Evolutionary conservation across 768 basidiomycete species (phyloP).

Genomic region (Chalciporus piperatus): DNA sequence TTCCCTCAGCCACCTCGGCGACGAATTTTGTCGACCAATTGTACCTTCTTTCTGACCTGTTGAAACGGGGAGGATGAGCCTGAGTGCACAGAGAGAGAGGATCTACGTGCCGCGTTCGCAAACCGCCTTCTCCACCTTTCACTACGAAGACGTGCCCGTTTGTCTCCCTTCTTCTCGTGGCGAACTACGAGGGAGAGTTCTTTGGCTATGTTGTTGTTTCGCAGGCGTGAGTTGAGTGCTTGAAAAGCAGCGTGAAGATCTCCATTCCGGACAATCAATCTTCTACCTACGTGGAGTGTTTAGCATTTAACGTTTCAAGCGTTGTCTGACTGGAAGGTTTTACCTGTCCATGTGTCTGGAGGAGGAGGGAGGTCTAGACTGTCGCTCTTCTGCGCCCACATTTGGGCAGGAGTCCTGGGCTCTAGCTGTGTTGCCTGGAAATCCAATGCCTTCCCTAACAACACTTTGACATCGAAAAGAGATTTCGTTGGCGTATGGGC

Average conservation of each 20-base stretch:
- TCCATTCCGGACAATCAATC: constrained; percentile 43
- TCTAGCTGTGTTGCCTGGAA: constrained; percentile 12
- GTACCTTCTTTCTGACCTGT: constrained; percentile 84
- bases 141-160: constrained; percentile 70
- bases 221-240: constrained; percentile 49
- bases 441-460: constrained; percentile 16
- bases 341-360: constrained; percentile 55
- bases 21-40: constrained; percentile 76
- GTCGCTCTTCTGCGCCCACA: constrained; percentile 31
- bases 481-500: constrained; percentile 2
- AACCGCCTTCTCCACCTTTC: constrained; percentile 79
- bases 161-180: constrained; percentile 82
- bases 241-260: constrained; percentile 48
- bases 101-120: constrained; percentile 63
- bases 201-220: constrained; percentile 51
- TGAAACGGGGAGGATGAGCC: constrained; percentile 15
- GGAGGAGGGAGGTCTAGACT: constrained; percentile 32
- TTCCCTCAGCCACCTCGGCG: constrained; percentile 58
- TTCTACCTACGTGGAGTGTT: constrained; percentile 51
- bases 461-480: constrained; percentile 10
- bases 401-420: constrained; percentile 33
- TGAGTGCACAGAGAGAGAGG: constrained; percentile 6
- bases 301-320: neutral
- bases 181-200: constrained; percentile 51
- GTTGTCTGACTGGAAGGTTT: neutral